Conservation (phyloP, 2,329 filamentous ascomycete genomes). For the Neonectria magnoliae region DNA sequence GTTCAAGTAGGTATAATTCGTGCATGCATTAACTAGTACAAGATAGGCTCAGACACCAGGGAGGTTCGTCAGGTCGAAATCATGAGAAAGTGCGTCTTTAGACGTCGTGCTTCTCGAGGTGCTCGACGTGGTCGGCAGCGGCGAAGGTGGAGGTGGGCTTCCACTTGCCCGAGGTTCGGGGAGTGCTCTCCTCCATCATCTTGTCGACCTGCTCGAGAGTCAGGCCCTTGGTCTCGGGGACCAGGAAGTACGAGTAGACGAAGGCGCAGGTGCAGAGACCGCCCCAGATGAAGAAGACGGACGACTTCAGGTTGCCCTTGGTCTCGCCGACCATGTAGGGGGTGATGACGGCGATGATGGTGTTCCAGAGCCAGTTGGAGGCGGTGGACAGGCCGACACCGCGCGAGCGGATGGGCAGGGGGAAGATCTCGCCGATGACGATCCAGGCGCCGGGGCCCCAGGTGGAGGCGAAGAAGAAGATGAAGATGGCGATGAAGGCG, state of each 20-base stretch:
- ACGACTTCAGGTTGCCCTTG: slow-evolving; percentile 55
- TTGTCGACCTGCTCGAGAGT: slow-evolving; percentile 79
- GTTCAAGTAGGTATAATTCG: slow-evolving; percentile 20
- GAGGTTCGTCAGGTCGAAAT: not conserved
- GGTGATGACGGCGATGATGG: slow-evolving; percentile 71
- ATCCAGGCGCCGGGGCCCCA: slow-evolving; percentile 78
- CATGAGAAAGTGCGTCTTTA: not conserved
- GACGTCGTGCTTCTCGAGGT: slow-evolving; percentile 33
- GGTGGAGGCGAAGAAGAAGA: slow-evolving; percentile 81
- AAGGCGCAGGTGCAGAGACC: slow-evolving; percentile 65
- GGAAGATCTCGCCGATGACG: slow-evolving; percentile 80
- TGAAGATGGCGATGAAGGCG: slow-evolving; percentile 81
- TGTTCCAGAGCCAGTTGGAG: slow-evolving; percentile 88
- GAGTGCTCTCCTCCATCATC: slow-evolving; percentile 89
- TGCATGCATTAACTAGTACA: slow-evolving; percentile 16
- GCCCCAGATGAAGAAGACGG: slow-evolving; percentile 70
- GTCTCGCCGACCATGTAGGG: slow-evolving; percentile 69
- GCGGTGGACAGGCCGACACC: slow-evolving; percentile 89
- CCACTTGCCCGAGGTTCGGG: slow-evolving; percentile 81
- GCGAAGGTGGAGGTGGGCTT: slow-evolving; percentile 77
- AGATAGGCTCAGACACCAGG: not conserved
- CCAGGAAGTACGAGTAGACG: slow-evolving; percentile 66
- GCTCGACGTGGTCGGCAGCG: slow-evolving; percentile 45
- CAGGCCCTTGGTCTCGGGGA: slow-evolving; percentile 80
- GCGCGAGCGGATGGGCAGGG: slow-evolving; percentile 84